These are phyloP conservation scores for Chaetoceros tenuissimus DNA, from an alignment of 108 stramenopile genomes.

Conservation along the genomic window DNA sequence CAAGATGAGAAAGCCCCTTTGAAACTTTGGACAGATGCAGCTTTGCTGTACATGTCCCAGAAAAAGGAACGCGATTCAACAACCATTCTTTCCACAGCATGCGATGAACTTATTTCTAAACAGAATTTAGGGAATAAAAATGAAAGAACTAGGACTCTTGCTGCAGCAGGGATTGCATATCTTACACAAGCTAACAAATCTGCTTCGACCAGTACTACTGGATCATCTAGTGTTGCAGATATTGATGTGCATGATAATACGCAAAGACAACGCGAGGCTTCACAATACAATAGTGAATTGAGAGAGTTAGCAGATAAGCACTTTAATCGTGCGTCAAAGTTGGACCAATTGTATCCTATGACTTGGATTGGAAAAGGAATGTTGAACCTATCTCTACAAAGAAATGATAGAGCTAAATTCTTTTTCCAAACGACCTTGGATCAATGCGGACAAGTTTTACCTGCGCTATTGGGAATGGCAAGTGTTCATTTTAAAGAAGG, in stretches of 20 bases:
- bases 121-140: constrained; percentile 22
- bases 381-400: constrained; percentile 40
- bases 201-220: background rate
- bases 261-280: constrained; percentile 7
- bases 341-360: constrained; percentile 76
- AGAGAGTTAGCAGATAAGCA: constrained; percentile 54
- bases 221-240: background rate
- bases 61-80: constrained; percentile 42
- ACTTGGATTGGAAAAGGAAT: constrained; percentile 82
- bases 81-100: constrained; percentile 55
- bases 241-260: constrained; percentile 5
- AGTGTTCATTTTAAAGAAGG: constrained; percentile 54
- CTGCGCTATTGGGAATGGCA: constrained; percentile 80
- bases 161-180: constrained; percentile 68
- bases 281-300: constrained; percentile 43
- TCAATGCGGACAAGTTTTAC: constrained; percentile 63
- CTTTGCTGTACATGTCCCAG: constrained; percentile 54
- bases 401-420: constrained; percentile 67
- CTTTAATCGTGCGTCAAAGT: constrained; percentile 55
- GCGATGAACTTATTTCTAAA: constrained; percentile 13
- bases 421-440: constrained; percentile 72
- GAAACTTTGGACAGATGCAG: constrained; percentile 54
- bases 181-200: constrained; percentile 36
- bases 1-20: constrained; percentile 55
- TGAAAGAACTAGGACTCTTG: constrained; percentile 49